These are phyloP conservation scores for Triticum dicoccoides DNA, from an alignment of 176 grass and related monocot genomes.

Conservation along the genomic window DNA sequence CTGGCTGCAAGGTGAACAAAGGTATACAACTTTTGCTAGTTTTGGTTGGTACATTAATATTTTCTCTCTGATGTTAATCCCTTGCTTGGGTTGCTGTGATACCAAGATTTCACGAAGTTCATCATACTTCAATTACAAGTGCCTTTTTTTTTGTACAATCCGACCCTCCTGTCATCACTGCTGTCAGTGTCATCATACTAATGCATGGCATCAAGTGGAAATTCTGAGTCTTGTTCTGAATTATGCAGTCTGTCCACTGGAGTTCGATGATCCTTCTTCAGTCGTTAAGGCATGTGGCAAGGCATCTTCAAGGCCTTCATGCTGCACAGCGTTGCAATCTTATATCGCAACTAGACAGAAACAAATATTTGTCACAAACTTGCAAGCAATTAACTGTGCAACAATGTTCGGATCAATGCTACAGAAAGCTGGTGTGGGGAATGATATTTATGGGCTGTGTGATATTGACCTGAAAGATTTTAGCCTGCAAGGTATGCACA, in stretches of 20 bases:
- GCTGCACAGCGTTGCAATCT: slow-evolving; percentile 63
- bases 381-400: slow-evolving; percentile 97
- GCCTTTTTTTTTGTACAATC: neutral
- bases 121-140: slow-evolving; percentile 1
- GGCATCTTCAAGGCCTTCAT: slow-evolving; percentile 46
- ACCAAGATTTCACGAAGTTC: neutral
- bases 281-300: slow-evolving; percentile 78
- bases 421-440: slow-evolving; percentile 73
- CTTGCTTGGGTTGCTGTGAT: neutral
- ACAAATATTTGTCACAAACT: slow-evolving; percentile 95
- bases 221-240: slow-evolving; percentile 26
- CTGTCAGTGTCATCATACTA: slow-evolving; percentile 13
- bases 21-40: slow-evolving; percentile 44
- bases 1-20: slow-evolving; percentile 97
- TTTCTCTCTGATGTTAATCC: neutral
- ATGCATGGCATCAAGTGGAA: slow-evolving; percentile 10
- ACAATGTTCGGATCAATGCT: slow-evolving; percentile 95
- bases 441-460: slow-evolving; percentile 81
- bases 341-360: slow-evolving; percentile 86
- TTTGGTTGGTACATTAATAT: neutral
- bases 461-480: slow-evolving; percentile 94
- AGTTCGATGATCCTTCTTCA: slow-evolving; percentile 78
- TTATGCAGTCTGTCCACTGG: slow-evolving; percentile 80
- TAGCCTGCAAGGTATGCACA: slow-evolving; percentile 79
- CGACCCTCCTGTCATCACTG: neutral